Percentiles rank a stretch among this genome's conserved stretches.
Conservation (phyloP, 2,329 filamentous ascomycete species). For the Cryoendolithus antarcticus region DNA sequence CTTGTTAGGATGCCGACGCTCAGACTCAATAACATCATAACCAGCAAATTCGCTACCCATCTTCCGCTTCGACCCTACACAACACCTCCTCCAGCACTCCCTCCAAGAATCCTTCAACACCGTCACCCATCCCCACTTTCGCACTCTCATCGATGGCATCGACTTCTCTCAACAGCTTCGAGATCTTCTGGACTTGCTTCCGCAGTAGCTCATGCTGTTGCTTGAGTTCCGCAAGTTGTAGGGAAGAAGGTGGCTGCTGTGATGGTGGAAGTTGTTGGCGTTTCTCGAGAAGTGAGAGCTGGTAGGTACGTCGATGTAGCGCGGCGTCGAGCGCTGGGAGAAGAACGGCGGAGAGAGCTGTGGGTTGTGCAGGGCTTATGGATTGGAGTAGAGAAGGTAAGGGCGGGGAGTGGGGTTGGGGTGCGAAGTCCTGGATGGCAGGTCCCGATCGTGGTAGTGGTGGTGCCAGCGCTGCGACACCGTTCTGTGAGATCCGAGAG, state of each 20-base stretch:
- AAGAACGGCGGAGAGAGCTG: conserved; percentile 53
- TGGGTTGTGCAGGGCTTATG: neutral
- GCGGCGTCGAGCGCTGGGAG: conserved; percentile 87
- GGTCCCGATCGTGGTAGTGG: too few relatives aligned
- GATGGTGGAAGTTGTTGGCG: conserved; percentile 7
- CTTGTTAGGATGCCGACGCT: too few relatives aligned
- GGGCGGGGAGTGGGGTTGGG: too few relatives aligned
- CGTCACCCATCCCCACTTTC: conserved; percentile 86
- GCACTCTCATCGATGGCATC: conserved; percentile 77
- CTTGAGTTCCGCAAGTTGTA: conserved; percentile 6
- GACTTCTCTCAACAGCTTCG: conserved; percentile 75
- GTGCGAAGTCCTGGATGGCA: too few relatives aligned
- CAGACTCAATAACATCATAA: too few relatives aligned
- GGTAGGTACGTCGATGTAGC: conserved; percentile 60
- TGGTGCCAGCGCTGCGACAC: too few relatives aligned
- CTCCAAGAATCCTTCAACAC: conserved; percentile 79
- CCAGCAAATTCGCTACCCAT: conserved; percentile 37
- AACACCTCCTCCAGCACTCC: conserved; percentile 88
- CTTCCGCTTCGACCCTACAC: conserved; percentile 77
- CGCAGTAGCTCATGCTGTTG: conserved; percentile 62
- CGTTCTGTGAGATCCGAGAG: too few relatives aligned
- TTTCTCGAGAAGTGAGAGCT: conserved; percentile 44
- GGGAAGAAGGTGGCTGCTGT: conserved; percentile 25
- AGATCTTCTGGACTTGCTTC: conserved; percentile 69
- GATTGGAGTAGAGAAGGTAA: too few relatives aligned